Evolutionary conservation across 1,139 yeast genomes (phyloP).

Genomic region (Suhomyces terraborum): DNA sequence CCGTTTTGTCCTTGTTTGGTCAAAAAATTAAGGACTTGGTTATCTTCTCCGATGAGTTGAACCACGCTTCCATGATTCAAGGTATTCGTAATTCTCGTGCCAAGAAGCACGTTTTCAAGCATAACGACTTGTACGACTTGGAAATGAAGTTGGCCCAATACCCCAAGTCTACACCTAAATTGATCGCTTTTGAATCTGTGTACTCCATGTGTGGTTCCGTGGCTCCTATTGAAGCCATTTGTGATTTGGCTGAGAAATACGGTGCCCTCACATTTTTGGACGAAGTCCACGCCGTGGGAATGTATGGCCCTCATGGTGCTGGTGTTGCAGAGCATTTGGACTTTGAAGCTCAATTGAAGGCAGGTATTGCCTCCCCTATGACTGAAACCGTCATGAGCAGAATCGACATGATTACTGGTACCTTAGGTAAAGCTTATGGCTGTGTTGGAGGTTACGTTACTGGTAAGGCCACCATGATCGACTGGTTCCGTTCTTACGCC

Average conservation of each 20-base stretch:
- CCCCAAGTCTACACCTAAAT: conserved; percentile 84
- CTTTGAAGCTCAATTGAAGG: conserved; percentile 73
- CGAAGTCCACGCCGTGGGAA: conserved; percentile 98
- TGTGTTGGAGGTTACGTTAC: conserved; percentile 98
- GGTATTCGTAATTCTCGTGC: conserved; percentile 93
- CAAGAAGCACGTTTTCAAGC: conserved; percentile 85
- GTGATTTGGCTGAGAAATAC: conserved; percentile 95
- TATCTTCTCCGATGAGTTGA: conserved; percentile 86
- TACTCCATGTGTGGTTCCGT: conserved; percentile 99
- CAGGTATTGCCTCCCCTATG: conserved; percentile 59
- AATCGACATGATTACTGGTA: conserved; percentile 94
- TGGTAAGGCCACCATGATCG: conserved; percentile 79
- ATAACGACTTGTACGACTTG: conserved; percentile 81
- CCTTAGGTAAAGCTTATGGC: conserved; percentile 96
- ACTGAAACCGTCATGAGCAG: conserved; percentile 75
- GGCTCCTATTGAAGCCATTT: conserved; percentile 88
- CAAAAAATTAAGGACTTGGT: conserved; percentile 88
- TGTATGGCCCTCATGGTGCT: conserved; percentile 99
- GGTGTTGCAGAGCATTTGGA: conserved; percentile 98
- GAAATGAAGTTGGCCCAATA: conserved; percentile 75
- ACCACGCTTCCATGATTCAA: conserved; percentile 97
- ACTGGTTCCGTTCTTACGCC: conserved; percentile 94
- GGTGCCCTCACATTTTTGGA: conserved; percentile 96
- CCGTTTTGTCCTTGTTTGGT: conserved; percentile 89
- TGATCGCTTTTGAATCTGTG: conserved; percentile 95